These are phyloP conservation scores for Simplicillium aogashimaense DNA, from an alignment of 2,329 filamentous ascomycete genomes.

Conservation along the genomic window DNA sequence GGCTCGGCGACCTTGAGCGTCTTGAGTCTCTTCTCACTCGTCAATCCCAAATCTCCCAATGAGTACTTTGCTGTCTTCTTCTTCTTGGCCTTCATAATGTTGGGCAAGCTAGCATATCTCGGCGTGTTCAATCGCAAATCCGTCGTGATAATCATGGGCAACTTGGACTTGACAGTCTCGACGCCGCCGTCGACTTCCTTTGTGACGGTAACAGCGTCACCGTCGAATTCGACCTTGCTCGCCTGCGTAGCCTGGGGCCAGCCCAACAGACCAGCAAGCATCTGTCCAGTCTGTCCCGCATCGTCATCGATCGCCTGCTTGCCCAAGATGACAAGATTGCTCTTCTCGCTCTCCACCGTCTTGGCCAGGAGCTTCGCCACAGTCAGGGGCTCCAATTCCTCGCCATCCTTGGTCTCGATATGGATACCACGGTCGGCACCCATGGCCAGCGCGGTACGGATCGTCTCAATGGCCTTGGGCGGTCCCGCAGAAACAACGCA, in stretches of 20 bases:
- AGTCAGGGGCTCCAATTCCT: constrained; percentile 76
- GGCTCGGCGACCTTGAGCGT: constrained; percentile 87
- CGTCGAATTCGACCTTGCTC: constrained; percentile 68
- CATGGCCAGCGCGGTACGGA: constrained; percentile 98
- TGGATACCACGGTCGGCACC: constrained; percentile 88
- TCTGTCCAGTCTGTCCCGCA: constrained; percentile 90
- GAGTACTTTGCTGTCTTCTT: constrained; percentile 94
- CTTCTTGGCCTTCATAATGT: constrained; percentile 99
- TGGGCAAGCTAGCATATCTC: constrained; percentile 86
- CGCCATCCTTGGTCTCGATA: constrained; percentile 67
- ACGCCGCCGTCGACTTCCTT: constrained; percentile 93
- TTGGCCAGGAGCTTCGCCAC: constrained; percentile 83
- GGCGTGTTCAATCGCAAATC: constrained; percentile 93
- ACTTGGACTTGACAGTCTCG: constrained; percentile 74
- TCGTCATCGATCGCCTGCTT: constrained; percentile 99
- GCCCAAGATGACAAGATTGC: constrained; percentile 86
- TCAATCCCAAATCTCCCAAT: constrained; percentile 70
- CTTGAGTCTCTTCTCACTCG: constrained; percentile 69
- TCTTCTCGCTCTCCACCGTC: constrained; percentile 73
- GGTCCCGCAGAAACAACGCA: constrained; percentile 83
- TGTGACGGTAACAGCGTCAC: constrained; percentile 64
- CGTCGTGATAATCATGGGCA: constrained; percentile 92
- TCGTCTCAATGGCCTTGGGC: constrained; percentile 74
- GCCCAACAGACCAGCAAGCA: constrained; percentile 84
- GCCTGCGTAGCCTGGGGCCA: constrained; percentile 97